phyloP scores from a whole-genome alignment of 345 rosid species.

The Salix caprea region DNA sequence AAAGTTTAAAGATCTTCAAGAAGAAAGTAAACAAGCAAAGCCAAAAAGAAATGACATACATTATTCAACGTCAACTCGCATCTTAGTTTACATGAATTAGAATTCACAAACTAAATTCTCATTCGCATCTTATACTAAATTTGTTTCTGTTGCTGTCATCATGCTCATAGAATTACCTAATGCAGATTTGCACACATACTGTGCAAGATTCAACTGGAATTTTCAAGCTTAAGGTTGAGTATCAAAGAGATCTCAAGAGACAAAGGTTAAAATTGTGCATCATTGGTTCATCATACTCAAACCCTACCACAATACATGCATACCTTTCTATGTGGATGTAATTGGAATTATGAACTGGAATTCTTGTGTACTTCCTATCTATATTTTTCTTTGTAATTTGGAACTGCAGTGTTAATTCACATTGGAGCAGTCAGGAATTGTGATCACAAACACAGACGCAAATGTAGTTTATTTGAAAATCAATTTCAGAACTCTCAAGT shows the following conservation, averaged over 20 bases:
- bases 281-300: neutral
- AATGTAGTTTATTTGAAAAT: neutral
- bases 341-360: neutral
- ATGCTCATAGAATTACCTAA: neutral
- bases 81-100: conserved; percentile 6
- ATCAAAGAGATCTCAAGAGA: neutral
- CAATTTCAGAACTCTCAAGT: too few species aligned
- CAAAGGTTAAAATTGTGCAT: neutral
- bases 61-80: neutral
- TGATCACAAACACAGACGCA: neutral
- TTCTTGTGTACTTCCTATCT: neutral
- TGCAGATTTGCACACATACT: neutral
- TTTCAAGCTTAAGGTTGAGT: neutral
- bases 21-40: conserved; percentile 13
- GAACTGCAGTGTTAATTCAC: neutral
- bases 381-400: neutral
- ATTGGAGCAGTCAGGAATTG: neutral
- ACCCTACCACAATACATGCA: neutral
- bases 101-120: neutral
- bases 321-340: neutral
- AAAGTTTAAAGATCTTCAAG: conserved; percentile 58
- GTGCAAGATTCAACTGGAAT: neutral
- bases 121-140: neutral
- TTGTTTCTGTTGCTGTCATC: neutral
- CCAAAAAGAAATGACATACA: neutral